phyloP scores from a whole-genome alignment of 306 rosid species.

The Quercus alba region DNA sequence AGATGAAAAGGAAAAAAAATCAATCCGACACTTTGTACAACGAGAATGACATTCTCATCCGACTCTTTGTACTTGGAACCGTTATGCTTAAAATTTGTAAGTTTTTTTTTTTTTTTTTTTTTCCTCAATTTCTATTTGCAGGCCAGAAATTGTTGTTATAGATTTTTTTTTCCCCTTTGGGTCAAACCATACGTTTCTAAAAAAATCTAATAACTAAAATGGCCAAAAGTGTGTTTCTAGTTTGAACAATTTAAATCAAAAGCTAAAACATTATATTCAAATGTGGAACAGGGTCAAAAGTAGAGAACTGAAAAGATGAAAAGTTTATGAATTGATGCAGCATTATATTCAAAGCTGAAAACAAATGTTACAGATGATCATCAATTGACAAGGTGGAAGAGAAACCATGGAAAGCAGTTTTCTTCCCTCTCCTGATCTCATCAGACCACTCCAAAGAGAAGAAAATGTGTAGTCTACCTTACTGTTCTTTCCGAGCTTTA shows the following conservation, averaged over 20 bases:
- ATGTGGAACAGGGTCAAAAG: slow-evolving; percentile 14
- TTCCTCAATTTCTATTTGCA: too few relatives aligned
- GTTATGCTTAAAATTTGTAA: too few relatives aligned
- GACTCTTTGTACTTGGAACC: too few relatives aligned
- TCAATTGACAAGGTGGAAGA: slow-evolving; percentile 6
- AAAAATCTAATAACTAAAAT: neutral
- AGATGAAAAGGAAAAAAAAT: too few relatives aligned
- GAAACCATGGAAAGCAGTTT: slow-evolving; percentile 22
- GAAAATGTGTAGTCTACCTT: slow-evolving; percentile 26
- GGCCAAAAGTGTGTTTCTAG: neutral
- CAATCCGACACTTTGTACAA: too few relatives aligned
- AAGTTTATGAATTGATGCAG: too few relatives aligned
- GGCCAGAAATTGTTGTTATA: too few relatives aligned
- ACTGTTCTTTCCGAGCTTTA: slow-evolving; percentile 68
- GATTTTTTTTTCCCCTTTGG: too few relatives aligned
- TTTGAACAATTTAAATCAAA: slow-evolving; percentile 23
- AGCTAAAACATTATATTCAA: slow-evolving; percentile 1
- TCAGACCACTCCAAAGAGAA: slow-evolving; percentile 27
- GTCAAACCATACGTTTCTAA: neutral
- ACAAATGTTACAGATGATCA: slow-evolving; percentile 24
- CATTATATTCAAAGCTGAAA: slow-evolving; percentile 3
- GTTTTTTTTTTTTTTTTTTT: too few relatives aligned
- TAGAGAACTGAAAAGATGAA: neutral
- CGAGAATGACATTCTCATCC: too few relatives aligned
- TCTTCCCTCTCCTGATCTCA: slow-evolving; percentile 23